Conservation (phyloP, 2,329 filamentous ascomycete genomes). For the Onygenales sp. region DNA sequence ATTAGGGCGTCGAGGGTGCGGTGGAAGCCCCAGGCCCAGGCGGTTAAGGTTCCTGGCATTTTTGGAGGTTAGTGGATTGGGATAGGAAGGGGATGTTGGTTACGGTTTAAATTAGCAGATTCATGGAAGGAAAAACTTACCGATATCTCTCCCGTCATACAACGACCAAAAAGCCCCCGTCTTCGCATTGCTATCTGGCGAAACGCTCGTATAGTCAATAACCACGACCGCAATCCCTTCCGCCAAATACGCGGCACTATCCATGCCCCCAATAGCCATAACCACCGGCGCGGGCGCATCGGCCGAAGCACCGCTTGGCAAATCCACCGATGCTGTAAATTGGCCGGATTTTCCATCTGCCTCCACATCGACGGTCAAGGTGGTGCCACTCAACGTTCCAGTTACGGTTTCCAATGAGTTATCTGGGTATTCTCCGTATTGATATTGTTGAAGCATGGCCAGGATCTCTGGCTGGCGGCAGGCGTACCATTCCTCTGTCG, state of each 20-base stretch:
- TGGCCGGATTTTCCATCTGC: slow-evolving; percentile 35
- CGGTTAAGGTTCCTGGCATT: slow-evolving; percentile 21
- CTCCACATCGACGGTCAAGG: slow-evolving; percentile 34
- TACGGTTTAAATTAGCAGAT: too few species aligned
- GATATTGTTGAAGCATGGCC: slow-evolving; percentile 41
- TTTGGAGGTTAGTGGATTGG: background rate
- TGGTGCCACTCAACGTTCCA: slow-evolving; percentile 38
- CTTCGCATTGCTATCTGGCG: slow-evolving; percentile 42
- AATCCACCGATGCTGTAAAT: slow-evolving; percentile 35
- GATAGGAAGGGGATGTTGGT: too few species aligned
- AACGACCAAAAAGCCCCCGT: slow-evolving; percentile 42
- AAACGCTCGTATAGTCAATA: slow-evolving; percentile 41
- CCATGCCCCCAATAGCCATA: slow-evolving; percentile 43
- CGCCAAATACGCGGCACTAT: slow-evolving; percentile 37
- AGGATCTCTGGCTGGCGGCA: slow-evolving; percentile 44
- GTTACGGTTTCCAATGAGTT: slow-evolving; percentile 38
- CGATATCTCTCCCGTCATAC: slow-evolving; percentile 40
- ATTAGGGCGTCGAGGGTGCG: slow-evolving; percentile 26
- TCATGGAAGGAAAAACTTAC: background rate
- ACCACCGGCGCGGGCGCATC: slow-evolving; percentile 35
- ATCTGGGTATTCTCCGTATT: slow-evolving; percentile 44
- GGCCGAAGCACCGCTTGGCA: slow-evolving; percentile 30
- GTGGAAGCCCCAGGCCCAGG: slow-evolving; percentile 31
- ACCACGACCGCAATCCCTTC: slow-evolving; percentile 42
- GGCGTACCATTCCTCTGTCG: slow-evolving; percentile 39